Base-by-base conservation (phyloP, 208 protist genomes). In the Leishmania arabica region DNA sequence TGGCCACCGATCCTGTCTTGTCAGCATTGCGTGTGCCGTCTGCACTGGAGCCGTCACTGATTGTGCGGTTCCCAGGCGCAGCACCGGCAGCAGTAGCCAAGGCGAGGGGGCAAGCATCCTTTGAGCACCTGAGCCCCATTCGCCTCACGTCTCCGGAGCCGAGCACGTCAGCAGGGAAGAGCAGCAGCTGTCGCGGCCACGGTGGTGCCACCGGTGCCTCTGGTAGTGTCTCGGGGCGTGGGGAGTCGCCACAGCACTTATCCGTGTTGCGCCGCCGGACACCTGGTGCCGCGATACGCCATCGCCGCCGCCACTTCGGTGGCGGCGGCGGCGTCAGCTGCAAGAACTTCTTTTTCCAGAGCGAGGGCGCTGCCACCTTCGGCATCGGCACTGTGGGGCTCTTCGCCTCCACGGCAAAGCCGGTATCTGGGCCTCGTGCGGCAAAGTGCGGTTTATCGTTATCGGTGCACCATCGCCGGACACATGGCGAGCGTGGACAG, bases 381-480 rank as follows among this genome's bases (percentile, higher is more conserved):
- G 91, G 91, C 31, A 51, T 89, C 2, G 91, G 91, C 64, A 94
- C 91, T 13, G 88, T 90, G 42, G 91, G 91, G 13, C 82, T 94
- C 6, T 89, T 88, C 79, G 83, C 86, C 6, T 27, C 78, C 27
- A 82, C 75, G 54, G 71, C 70, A 9, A 76, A 70, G 2, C 78
- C 80, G 3, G 70, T 78, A 2, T 37, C 58, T 45, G 19, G 13
- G 60, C 27, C 66, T 15, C 13, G 9, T 64, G n/a, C 34, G 5
- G 19, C 53, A 9, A 58, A 31, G 11, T 34, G 34, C n/a, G 47
- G n/a, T 9, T 27, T 62, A 8, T 51, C 40, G 42, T 31, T 54
- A 8, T 24, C 34, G 54, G 40, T 34, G 34, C 78, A 75, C 27
- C 77, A 73, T 31, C 76, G 11, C 7, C 27, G 45, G 60, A 31